Evolutionary conservation across 2,329 filamentous ascomycete genomes (phyloP).

Genomic region (Macroventuria anomochaeta): DNA sequence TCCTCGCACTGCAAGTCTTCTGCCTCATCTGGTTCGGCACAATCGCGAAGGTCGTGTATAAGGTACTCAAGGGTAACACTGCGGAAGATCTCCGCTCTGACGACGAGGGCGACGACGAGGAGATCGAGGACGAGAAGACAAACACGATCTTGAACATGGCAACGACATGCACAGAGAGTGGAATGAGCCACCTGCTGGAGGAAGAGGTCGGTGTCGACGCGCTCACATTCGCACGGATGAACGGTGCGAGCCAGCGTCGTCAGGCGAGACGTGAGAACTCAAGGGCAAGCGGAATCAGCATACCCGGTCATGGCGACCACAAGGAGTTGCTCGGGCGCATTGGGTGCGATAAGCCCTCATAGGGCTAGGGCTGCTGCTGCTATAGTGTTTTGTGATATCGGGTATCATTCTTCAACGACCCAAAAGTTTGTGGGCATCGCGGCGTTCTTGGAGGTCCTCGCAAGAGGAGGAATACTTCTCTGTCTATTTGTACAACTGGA

Average conservation of each 20-base stretch:
- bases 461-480: conserved; percentile 8
- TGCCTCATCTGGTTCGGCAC: conserved; percentile 88
- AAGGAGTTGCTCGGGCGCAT: conserved; percentile 84
- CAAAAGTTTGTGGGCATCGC: conserved; percentile 5
- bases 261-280: conserved; percentile 60
- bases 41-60: conserved; percentile 82
- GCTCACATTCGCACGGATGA: conserved; percentile 65
- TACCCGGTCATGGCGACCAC: conserved; percentile 74
- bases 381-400: background rate
- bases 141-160: conserved; percentile 31
- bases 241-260: conserved; percentile 55
- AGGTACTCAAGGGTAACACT: conserved; percentile 75
- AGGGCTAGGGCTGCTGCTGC: background rate
- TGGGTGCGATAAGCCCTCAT: conserved; percentile 74
- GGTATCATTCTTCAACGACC: background rate
- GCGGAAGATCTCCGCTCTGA: conserved; percentile 90
- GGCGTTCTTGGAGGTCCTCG: conserved; percentile 6
- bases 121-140: conserved; percentile 51
- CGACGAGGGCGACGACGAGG: conserved; percentile 73
- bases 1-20: conserved; percentile 79
- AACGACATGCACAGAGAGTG: conserved; percentile 40
- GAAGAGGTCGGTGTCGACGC: conserved; percentile 78
- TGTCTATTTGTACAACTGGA: conserved; percentile 2
- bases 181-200: conserved; percentile 61
- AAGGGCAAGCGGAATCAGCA: conserved; percentile 60